Percentiles rank a stretch among this genome's conserved stretches.
phyloP scores from a whole-genome alignment of 345 rosid species.

The Populus euphratica region DNA sequence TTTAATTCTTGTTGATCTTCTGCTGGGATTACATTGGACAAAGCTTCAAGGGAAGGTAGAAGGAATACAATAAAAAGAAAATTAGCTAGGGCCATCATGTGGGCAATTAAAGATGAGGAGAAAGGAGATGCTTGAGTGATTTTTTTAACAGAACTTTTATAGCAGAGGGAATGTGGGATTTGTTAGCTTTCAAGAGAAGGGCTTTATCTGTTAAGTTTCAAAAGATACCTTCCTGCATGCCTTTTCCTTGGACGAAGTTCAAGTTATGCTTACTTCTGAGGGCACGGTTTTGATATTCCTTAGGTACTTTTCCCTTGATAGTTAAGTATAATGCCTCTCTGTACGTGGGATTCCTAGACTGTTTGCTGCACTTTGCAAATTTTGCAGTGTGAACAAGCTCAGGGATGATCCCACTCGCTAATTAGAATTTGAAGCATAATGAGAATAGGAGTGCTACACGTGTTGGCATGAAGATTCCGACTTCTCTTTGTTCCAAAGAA shows the following conservation, averaged over 20 bases:
- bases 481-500: too few relatives aligned
- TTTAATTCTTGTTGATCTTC: slow-evolving; percentile 25
- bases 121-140: slow-evolving; percentile 2
- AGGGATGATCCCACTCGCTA: neutral
- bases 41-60: slow-evolving; percentile 32
- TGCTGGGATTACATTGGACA: slow-evolving; percentile 22
- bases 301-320: slow-evolving; percentile 1
- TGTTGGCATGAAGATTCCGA: too few relatives aligned
- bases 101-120: slow-evolving; percentile 6
- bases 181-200: slow-evolving; percentile 55
- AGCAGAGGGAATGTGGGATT: slow-evolving; percentile 28
- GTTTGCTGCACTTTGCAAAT: neutral
- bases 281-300: slow-evolving; percentile 20
- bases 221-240: slow-evolving; percentile 27
- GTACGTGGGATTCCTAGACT: neutral
- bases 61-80: slow-evolving; percentile 36
- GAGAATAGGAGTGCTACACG: too few relatives aligned
- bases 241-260: slow-evolving; percentile 35
- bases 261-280: slow-evolving; percentile 61
- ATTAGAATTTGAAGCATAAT: neutral
- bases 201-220: slow-evolving; percentile 27
- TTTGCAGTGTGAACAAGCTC: neutral
- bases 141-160: slow-evolving; percentile 16
- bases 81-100: slow-evolving; percentile 36
- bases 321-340: neutral